Conservation (phyloP, 2,329 filamentous ascomycete species). For the Sporothrix phasma region DNA sequence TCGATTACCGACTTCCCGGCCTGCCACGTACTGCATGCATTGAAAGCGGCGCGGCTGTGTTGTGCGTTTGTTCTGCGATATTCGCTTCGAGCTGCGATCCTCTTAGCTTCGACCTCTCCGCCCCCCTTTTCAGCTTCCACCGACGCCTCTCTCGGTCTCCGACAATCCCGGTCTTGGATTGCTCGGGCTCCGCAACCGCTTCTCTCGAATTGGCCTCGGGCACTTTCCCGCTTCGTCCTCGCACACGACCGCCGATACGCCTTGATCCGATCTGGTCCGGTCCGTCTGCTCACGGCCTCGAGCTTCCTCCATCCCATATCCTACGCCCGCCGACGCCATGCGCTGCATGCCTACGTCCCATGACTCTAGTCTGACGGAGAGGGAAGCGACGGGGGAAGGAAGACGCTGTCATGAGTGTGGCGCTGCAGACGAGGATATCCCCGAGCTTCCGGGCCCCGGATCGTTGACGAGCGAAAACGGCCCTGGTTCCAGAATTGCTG, state of each 20-base stretch:
- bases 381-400: slow-evolving; percentile 14
- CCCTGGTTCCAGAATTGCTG: background rate
- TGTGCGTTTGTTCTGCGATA: background rate
- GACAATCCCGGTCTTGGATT: background rate
- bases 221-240: background rate
- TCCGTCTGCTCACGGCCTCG: background rate
- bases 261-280: too few species aligned
- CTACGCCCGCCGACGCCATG: slow-evolving; percentile 17
- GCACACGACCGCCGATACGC: background rate
- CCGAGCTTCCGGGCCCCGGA: slow-evolving; percentile 10
- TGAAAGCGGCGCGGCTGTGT: background rate
- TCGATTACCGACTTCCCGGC: background rate
- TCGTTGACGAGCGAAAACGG: background rate
- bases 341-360: slow-evolving; percentile 16
- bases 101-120: background rate
- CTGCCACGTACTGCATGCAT: too few species aligned
- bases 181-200: background rate
- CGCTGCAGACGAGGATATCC: slow-evolving; percentile 15
- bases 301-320: background rate
- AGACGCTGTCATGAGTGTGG: slow-evolving; percentile 2
- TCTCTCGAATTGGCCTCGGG: background rate
- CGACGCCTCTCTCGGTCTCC: background rate
- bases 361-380: slow-evolving; percentile 21
- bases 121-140: background rate
- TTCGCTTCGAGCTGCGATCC: background rate